A percentile compares a stretch with the other conserved stretches of the same genome.
Conservation (phyloP, 371 early-diverging fungal genomes). For the Mortierella sp. region DNA sequence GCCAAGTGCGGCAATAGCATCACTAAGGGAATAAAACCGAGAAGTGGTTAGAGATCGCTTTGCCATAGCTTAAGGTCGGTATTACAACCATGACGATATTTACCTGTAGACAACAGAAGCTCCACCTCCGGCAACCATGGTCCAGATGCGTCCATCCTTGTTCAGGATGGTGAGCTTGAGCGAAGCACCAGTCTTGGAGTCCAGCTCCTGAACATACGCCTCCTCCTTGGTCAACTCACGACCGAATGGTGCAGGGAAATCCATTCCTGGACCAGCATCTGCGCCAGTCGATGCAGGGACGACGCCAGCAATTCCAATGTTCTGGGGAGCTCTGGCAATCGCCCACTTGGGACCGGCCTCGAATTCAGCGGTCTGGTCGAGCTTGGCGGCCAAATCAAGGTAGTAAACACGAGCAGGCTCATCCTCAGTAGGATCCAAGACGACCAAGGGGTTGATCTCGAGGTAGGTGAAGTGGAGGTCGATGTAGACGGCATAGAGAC, state of each 20-base stretch:
- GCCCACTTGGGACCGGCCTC: conserved; percentile 95
- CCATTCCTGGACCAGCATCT: conserved; percentile 88
- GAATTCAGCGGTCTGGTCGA: conserved; percentile 98
- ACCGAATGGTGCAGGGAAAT: conserved; percentile 98
- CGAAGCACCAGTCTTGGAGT: conserved; percentile 98
- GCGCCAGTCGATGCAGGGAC: conserved; percentile 39
- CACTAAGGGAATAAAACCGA: too few relatives aligned
- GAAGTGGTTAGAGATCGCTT: too few relatives aligned
- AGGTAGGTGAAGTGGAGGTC: conserved; percentile 98
- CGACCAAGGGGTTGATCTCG: conserved; percentile 98
- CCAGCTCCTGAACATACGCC: conserved; percentile 96
- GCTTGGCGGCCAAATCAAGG: conserved; percentile 97
- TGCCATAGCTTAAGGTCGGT: too few relatives aligned
- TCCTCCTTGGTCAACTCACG: conserved; percentile 96
- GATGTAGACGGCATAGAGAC: conserved; percentile 93
- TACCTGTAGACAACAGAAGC: conserved; percentile 94
- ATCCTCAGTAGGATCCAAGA: conserved; percentile 71
- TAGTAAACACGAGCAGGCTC: conserved; percentile 82
- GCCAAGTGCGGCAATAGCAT: conserved; percentile 98
- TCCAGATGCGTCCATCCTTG: conserved; percentile 96
- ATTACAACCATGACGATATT: too few relatives aligned
- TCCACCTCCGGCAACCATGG: conserved; percentile 99
- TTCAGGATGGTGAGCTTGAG: conserved; percentile 97
- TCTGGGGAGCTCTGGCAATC: conserved; percentile 76
- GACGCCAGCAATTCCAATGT: conserved; percentile 58